Evolutionary conservation across 371 early-diverging fungal species (phyloP).

Genomic region (Gilbertella persicaria): DNA sequence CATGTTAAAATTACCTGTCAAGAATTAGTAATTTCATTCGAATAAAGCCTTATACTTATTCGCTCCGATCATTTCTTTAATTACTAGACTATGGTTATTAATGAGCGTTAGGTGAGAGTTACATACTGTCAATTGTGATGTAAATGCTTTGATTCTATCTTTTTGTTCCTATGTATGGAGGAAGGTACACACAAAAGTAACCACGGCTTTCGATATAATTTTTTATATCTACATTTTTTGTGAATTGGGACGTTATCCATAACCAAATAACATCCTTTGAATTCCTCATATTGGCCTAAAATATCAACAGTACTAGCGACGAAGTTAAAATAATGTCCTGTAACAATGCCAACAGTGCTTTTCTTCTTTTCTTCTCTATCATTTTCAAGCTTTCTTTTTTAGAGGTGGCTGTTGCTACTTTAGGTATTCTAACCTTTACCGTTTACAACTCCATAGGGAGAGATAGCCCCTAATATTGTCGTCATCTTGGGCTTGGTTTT

Average conservation of each 20-base stretch:
- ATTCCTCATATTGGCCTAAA: constrained; percentile 9
- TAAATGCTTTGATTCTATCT: no score
- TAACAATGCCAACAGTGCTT: constrained; percentile 16
- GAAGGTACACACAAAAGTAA: constrained; percentile 25
- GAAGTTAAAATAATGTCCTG: constrained; percentile 21
- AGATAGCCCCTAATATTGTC: constrained; percentile 13
- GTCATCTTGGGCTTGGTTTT: constrained; percentile 17
- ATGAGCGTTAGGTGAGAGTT: no score
- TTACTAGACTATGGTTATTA: no score
- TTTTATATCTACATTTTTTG: constrained; percentile 9
- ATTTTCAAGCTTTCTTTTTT: constrained; percentile 16
- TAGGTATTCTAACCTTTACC: constrained; percentile 8
- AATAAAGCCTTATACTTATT: no score
- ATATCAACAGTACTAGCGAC: constrained; percentile 10
- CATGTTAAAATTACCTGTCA: no score
- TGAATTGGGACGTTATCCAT: constrained; percentile 28
- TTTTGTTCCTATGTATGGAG: no score
- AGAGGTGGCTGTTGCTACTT: constrained; percentile 6
- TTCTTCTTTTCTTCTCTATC: background rate
- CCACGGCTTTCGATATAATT: constrained; percentile 19
- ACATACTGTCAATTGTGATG: no score
- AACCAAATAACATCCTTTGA: constrained; percentile 17
- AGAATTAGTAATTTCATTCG: no score
- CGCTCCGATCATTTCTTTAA: no score
- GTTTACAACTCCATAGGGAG: constrained; percentile 8